A percentile compares a stretch with the other conserved stretches of the same genome.
phyloP scores from a whole-genome alignment of 2,329 filamentous ascomycete genomes.

The Fonsecaea monophora region DNA sequence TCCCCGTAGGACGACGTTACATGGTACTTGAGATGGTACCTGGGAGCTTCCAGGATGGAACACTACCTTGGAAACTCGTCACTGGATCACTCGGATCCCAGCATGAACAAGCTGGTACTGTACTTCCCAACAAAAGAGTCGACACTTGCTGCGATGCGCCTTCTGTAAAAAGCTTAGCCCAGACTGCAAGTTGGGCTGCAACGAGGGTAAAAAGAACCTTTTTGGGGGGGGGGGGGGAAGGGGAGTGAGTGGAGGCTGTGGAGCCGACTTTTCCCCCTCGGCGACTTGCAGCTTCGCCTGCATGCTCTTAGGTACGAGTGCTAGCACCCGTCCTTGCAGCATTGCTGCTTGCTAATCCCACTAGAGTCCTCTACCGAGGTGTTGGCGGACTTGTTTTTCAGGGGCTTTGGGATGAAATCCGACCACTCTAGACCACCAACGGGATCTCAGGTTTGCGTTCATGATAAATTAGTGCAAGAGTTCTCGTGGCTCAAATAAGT shows the following conservation, averaged over 20 bases:
- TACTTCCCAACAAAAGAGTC: neutral
- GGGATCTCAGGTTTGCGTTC: constrained; percentile 1
- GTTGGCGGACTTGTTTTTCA: neutral
- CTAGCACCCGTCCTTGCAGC: no score
- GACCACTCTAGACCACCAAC: constrained; percentile 4
- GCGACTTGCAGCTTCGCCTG: constrained; percentile 7
- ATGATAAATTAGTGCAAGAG: neutral
- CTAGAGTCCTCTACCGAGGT: neutral
- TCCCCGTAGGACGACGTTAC: neutral
- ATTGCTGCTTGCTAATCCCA: neutral
- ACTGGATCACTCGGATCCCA: constrained; percentile 10
- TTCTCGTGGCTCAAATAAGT: neutral
- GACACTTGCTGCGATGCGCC: neutral
- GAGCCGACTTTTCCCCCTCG: neutral
- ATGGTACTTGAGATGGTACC: constrained; percentile 10
- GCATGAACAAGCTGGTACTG: constrained; percentile 12
- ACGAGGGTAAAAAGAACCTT: constrained; percentile 1
- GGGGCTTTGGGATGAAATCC: neutral
- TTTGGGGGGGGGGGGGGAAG: neutral
- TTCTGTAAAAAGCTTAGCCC: constrained; percentile 14
- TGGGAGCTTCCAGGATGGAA: neutral
- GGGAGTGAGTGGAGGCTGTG: neutral
- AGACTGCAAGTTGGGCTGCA: neutral
- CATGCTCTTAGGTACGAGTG: neutral
- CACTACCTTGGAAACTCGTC: neutral